A percentile compares a stretch with the other conserved stretches of the same genome.
These are phyloP conservation scores for Calonectria hawksworthii DNA, from an alignment of 2,329 filamentous ascomycete genomes.

Conservation along the genomic window DNA sequence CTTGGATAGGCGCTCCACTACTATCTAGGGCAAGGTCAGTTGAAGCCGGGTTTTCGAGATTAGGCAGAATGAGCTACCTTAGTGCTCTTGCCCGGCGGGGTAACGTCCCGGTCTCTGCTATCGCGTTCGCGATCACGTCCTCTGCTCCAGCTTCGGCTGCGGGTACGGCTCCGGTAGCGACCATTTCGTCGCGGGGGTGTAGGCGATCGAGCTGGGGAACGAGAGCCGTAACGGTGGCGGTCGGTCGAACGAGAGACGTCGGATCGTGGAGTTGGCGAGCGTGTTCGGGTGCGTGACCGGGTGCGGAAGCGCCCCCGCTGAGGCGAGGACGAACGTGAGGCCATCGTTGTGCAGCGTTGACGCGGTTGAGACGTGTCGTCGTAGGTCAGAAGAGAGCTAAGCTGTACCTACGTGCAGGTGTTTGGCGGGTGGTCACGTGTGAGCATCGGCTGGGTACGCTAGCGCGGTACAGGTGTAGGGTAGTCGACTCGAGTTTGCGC, in stretches of 20 bases:
- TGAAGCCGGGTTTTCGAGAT: background rate
- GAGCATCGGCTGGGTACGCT: background rate
- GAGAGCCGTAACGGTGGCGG: conserved; percentile 50
- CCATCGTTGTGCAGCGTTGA: conserved; percentile 40
- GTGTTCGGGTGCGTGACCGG: conserved; percentile 53
- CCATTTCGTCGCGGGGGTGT: conserved; percentile 52
- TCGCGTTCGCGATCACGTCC: conserved; percentile 52
- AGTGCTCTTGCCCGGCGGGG: conserved; percentile 61
- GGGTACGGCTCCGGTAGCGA: conserved; percentile 47
- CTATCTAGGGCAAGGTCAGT: conserved; percentile 73
- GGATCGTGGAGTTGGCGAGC: conserved; percentile 53
- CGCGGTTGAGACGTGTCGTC: conserved; percentile 18
- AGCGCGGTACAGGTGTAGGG: background rate
- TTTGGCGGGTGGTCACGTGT: conserved; percentile 33
- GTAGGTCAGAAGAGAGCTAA: conserved; percentile 15
- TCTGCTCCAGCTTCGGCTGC: conserved; percentile 50
- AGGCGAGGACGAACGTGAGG: conserved; percentile 50
- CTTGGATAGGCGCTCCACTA: conserved; percentile 95
- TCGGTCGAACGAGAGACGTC: conserved; percentile 51
- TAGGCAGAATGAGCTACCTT: conserved; percentile 58
- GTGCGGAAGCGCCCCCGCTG: conserved; percentile 51
- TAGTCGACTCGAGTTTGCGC: conserved; percentile 3
- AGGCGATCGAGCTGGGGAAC: conserved; percentile 51
- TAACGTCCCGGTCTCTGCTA: conserved; percentile 33
- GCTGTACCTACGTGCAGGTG: conserved; percentile 6